Evolutionary conservation across 2,329 filamentous ascomycete species (phyloP).

Genomic region (Colletotrichum sp.): DNA sequence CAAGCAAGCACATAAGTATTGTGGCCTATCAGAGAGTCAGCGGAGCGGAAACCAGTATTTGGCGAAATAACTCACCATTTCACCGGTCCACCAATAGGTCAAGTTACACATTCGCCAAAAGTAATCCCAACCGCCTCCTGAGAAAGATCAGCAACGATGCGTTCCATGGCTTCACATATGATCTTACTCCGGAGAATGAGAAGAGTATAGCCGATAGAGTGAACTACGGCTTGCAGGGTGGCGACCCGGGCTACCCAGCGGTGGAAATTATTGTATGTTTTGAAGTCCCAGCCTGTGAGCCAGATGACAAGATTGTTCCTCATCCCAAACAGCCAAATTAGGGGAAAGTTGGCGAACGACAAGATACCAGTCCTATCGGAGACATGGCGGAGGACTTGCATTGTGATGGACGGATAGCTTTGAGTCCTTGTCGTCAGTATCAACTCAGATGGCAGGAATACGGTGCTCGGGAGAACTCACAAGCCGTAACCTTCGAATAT

Average conservation of each 20-base stretch:
- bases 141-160: neutral
- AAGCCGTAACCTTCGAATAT: neutral
- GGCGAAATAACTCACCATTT: constrained; percentile 38
- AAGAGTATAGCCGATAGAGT: constrained; percentile 64
- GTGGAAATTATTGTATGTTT: constrained; percentile 71
- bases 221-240: constrained; percentile 65
- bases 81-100: constrained; percentile 57
- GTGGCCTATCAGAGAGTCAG: constrained; percentile 37
- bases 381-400: constrained; percentile 56
- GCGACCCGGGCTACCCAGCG: constrained; percentile 69
- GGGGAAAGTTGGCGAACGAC: constrained; percentile 66
- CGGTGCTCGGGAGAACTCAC: neutral
- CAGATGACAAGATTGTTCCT: constrained; percentile 71
- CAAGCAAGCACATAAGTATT: constrained; percentile 47
- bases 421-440: neutral
- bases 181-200: constrained; percentile 43
- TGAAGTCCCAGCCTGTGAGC: constrained; percentile 73
- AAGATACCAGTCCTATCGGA: constrained; percentile 70
- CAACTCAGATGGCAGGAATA: neutral
- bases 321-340: constrained; percentile 71
- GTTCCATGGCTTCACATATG: neutral
- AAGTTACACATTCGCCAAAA: constrained; percentile 43
- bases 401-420: constrained; percentile 37
- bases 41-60: neutral
- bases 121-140: constrained; percentile 42